Conservation (phyloP, 345 rosid species). For the Iberis pinnata region DNA sequence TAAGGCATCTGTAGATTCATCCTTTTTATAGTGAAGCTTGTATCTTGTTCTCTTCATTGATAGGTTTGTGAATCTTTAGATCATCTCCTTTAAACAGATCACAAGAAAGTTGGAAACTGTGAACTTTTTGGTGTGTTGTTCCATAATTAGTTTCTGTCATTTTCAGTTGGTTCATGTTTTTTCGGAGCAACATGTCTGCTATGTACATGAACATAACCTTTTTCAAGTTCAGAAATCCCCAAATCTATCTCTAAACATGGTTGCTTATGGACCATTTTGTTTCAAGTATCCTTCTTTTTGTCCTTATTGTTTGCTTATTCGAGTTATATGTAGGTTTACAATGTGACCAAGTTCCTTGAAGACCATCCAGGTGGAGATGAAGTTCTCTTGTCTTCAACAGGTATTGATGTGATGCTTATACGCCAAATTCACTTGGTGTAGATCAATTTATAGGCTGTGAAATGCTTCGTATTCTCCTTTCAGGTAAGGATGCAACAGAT, state of each 20-base stretch:
- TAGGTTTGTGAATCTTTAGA: too few relatives aligned
- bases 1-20: conserved; percentile 8
- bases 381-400: conserved; percentile 44
- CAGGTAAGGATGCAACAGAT: conserved; percentile 75
- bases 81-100: too few relatives aligned
- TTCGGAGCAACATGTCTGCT: neutral
- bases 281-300: neutral
- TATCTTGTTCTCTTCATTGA: neutral
- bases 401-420: conserved; percentile 21
- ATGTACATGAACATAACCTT: neutral
- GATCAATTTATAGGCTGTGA: neutral
- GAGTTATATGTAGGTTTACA: conserved; percentile 46
- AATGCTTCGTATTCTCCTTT: neutral
- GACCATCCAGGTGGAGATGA: conserved; percentile 58
- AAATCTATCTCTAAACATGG: neutral
- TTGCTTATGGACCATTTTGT: neutral
- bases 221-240: neutral
- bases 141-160: neutral
- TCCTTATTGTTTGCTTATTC: neutral
- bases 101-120: neutral
- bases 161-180: neutral
- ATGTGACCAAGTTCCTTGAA: conserved; percentile 47
- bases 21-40: neutral
- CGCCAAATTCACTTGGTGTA: neutral
- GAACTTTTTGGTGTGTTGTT: neutral